Evolutionary conservation across 1,139 yeast genomes (phyloP).

Genomic region (Suzukiozyma palmioleophila): DNA sequence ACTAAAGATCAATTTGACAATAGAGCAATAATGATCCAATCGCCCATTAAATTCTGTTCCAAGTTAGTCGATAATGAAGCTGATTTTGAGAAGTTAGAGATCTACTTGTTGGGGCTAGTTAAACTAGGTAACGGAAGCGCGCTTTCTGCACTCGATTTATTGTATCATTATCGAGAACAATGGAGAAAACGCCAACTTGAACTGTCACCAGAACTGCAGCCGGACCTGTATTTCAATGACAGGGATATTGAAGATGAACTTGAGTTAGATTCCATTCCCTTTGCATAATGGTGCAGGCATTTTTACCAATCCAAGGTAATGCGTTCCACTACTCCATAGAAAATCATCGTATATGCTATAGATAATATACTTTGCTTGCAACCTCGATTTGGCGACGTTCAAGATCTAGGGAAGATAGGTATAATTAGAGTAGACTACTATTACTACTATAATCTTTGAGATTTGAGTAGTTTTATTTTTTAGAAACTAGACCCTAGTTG

Average conservation of each 20-base stretch:
- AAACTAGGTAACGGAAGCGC: constrained; percentile 40
- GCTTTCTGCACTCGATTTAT: constrained; percentile 20
- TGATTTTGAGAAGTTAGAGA: constrained; percentile 30
- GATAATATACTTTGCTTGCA: too few species aligned
- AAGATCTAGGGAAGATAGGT: too few species aligned
- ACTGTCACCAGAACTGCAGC: constrained; percentile 5
- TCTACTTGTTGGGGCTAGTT: constrained; percentile 32
- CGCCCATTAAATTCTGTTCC: constrained; percentile 24
- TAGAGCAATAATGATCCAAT: constrained; percentile 37
- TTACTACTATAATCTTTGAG: too few species aligned
- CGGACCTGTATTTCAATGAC: constrained; percentile 1
- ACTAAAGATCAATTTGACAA: constrained; percentile 26
- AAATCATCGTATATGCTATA: too few species aligned
- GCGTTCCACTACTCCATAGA: too few species aligned
- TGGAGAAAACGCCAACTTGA: constrained; percentile 9
- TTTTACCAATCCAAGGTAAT: too few species aligned
- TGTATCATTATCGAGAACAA: constrained; percentile 11
- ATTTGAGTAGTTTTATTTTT: too few species aligned
- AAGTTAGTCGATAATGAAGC: constrained; percentile 20
- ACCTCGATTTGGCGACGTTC: too few species aligned
- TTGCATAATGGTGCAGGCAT: constrained; percentile 14
- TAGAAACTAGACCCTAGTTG: too few species aligned
- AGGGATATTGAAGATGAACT: constrained; percentile 4
- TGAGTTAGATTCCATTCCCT: constrained; percentile 25
- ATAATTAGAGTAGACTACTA: too few species aligned